A percentile compares a stretch with the other conserved stretches of the same genome.
Conservation (phyloP, 108 stramenopile genomes). For the Nannochloropsis gaditana region DNA sequence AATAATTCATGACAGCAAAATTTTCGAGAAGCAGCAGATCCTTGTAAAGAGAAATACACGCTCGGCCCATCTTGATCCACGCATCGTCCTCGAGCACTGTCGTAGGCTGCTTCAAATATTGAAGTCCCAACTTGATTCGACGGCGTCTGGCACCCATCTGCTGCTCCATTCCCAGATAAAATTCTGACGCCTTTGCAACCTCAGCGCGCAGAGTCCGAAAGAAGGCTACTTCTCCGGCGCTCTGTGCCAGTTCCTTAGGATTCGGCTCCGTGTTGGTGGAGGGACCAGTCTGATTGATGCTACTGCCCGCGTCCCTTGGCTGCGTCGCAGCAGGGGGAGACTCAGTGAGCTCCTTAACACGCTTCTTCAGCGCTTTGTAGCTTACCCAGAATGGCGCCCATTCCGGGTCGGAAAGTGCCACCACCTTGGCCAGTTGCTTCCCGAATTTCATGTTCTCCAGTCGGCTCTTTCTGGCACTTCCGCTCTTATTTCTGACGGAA, state of each 20-base stretch:
- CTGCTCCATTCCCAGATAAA: conserved; percentile 68
- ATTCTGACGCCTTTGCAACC: conserved; percentile 76
- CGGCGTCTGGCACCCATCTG: conserved; percentile 52
- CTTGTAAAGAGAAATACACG: conserved; percentile 84
- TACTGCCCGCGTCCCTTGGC: background rate
- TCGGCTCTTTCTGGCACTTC: background rate
- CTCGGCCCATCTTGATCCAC: conserved; percentile 58
- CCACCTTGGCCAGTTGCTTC: conserved; percentile 54
- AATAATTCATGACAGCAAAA: conserved; percentile 97
- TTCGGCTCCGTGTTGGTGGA: conserved; percentile 24
- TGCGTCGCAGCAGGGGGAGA: conserved; percentile 35
- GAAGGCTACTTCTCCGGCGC: conserved; percentile 75
- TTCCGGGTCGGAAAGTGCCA: conserved; percentile 56
- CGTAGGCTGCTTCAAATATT: conserved; percentile 22
- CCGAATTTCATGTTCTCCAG: conserved; percentile 50
- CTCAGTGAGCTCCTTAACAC: conserved; percentile 72
- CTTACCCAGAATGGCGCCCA: conserved; percentile 60
- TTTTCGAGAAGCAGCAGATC: conserved; percentile 91
- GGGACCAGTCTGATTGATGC: conserved; percentile 18
- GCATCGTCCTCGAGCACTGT: conserved; percentile 40
- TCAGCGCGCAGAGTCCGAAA: conserved; percentile 76
- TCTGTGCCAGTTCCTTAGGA: conserved; percentile 44
- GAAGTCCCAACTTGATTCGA: conserved; percentile 62
- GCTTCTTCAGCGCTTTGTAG: conserved; percentile 68
- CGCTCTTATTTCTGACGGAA: no score